Evolutionary conservation across 345 rosid genomes (phyloP).

Genomic region (Acer saccharum): DNA sequence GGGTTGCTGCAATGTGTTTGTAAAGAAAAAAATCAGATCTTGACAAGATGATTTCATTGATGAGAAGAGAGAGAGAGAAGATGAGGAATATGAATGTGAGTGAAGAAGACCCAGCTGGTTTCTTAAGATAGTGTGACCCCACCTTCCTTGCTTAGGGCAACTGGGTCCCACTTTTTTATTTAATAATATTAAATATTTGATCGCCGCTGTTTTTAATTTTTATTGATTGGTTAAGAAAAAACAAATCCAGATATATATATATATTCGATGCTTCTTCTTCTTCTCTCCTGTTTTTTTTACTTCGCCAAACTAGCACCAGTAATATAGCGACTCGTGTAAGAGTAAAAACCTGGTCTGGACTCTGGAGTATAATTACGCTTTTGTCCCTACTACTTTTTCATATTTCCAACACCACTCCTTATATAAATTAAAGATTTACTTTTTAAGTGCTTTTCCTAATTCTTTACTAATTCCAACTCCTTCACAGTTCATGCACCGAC

Average conservation of each 20-base stretch:
- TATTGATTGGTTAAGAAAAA: not conserved
- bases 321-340: too few relatives aligned
- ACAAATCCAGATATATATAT: not conserved
- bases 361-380: too few relatives aligned
- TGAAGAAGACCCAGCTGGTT: conserved; percentile 25
- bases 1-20: not conserved
- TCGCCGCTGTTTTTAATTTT: not conserved
- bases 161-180: conserved; percentile 22
- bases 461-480: not conserved
- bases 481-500: too few relatives aligned
- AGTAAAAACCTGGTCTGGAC: too few relatives aligned
- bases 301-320: not conserved
- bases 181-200: not conserved
- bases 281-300: not conserved
- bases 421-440: too few relatives aligned
- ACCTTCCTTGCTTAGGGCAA: conserved; percentile 2
- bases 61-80: not conserved
- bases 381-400: not conserved
- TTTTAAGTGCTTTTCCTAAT: too few relatives aligned
- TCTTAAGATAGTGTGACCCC: conserved; percentile 24
- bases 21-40: conserved; percentile 27
- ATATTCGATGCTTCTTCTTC: not conserved
- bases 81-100: not conserved
- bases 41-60: conserved; percentile 6
- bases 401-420: not conserved